A percentile compares a stretch with the other conserved stretches of the same genome.
These are phyloP conservation scores for Pseudogymnoascus sp. DNA, from an alignment of 2,329 filamentous ascomycete species.

Conservation along the genomic window DNA sequence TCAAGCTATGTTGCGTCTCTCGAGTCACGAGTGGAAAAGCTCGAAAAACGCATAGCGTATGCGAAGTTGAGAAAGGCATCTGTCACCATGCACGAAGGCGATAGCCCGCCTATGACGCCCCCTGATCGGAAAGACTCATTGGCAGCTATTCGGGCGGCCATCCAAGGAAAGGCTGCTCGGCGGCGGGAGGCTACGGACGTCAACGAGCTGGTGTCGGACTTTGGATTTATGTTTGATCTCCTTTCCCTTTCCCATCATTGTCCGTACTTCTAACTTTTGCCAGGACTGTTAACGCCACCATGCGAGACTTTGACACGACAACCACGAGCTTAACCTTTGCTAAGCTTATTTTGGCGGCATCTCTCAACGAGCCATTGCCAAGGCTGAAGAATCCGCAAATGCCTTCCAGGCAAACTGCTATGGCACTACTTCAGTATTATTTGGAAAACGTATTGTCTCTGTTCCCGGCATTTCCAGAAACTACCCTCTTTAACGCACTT, in stretches of 20 bases:
- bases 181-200: constrained; percentile 74
- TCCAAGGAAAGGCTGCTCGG: constrained; percentile 56
- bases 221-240: constrained; percentile 70
- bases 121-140: constrained; percentile 57
- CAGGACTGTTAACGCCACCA: constrained; percentile 89
- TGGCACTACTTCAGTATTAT: constrained; percentile 70
- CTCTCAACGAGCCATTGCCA: constrained; percentile 64
- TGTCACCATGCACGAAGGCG: constrained; percentile 55
- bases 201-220: constrained; percentile 86
- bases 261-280: constrained; percentile 11
- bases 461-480: constrained; percentile 76
- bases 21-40: constrained; percentile 81
- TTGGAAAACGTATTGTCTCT: constrained; percentile 73
- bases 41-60: constrained; percentile 69
- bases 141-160: constrained; percentile 51
- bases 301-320: constrained; percentile 85
- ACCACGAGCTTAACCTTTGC: constrained; percentile 88
- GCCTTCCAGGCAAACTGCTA: constrained; percentile 62
- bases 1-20: constrained; percentile 81
- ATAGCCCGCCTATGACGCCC: constrained; percentile 34
- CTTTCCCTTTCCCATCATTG: constrained; percentile 12
- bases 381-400: constrained; percentile 51
- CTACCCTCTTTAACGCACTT: constrained; percentile 65
- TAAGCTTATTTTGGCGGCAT: constrained; percentile 75
- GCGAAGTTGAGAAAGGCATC: constrained; percentile 64